Base-by-base conservation (phyloP, 306 rosid genomes). In the Lupinus albus region DNA sequence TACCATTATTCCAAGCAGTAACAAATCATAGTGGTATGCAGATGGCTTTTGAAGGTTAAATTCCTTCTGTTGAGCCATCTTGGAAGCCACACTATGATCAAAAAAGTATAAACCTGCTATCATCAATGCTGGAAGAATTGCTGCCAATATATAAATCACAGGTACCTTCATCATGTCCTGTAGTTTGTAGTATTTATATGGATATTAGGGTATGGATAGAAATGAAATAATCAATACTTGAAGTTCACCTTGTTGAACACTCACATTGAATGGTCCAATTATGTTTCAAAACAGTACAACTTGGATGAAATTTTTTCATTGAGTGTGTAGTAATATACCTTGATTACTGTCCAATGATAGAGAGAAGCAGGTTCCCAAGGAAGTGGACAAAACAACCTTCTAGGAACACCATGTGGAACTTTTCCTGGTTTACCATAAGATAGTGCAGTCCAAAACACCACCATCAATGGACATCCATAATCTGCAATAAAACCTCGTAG, bases 41-140 rank as follows among this genome's bases (percentile, higher is more conserved):
- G 98, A 77, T 74, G 91, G 98, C n/a, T 86, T 92, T 83, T 89
- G 89, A 50, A 89, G 89, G 79, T 92, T 92, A 60, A 89, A 92
- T 74, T 92, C 93, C 83, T 89, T 85, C 73, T 89, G 96, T 39
- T 92, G 98, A 13, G 95, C 89, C 88, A 92, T 48, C 75, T 92
- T 84, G 11, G 98, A 82, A 56, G 98, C 96, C n/a, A 92, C 98
- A 12, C 93, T 79, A 33, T 92, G 98, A 77, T 92, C 95, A 28
- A 92, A 92, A 77, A 89, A 92, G 84, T 92, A 92, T 56, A 89
- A 88, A 51, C 91, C 93, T 0, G 98, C 89, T 62, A 92, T 84
- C 96, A 92, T 92, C 70, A 85, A 42, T 48, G 98, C 96, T 11
- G 96, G 98, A 75, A 92, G 30, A 50, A 88, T 61, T 39, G 96